These are phyloP conservation scores for Sclerospora graminicola DNA, from an alignment of 352 stramenopile species.

Conservation along the genomic window DNA sequence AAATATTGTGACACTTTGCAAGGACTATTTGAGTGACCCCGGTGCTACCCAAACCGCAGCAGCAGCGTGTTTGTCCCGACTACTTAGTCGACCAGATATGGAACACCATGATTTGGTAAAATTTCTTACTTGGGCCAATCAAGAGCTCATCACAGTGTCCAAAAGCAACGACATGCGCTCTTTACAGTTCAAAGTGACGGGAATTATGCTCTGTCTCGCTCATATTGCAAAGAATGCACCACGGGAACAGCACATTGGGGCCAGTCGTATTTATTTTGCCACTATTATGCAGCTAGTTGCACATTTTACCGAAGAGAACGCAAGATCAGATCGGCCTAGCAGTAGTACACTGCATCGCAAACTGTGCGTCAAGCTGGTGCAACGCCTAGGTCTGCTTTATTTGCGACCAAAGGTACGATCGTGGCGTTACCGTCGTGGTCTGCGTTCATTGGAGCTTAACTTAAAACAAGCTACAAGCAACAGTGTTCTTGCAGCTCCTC, in stretches of 20 bases:
- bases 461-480: slow-evolving; percentile 20
- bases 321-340: slow-evolving; percentile 21
- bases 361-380: slow-evolving; percentile 95
- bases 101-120: slow-evolving; percentile 79
- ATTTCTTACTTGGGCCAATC: slow-evolving; percentile 87
- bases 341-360: slow-evolving; percentile 88
- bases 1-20: slow-evolving; percentile 78
- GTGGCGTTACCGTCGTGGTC: slow-evolving; percentile 94
- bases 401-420: slow-evolving; percentile 89
- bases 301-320: slow-evolving; percentile 44
- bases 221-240: slow-evolving; percentile 77
- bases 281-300: slow-evolving; percentile 63
- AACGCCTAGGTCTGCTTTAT: slow-evolving; percentile 90
- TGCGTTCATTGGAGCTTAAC: slow-evolving; percentile 90
- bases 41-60: slow-evolving; percentile 88
- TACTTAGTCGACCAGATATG: slow-evolving; percentile 95
- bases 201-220: slow-evolving; percentile 68
- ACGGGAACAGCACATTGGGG: slow-evolving; percentile 52
- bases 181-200: slow-evolving; percentile 70
- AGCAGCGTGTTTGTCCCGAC: slow-evolving; percentile 88
- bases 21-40: slow-evolving; percentile 76
- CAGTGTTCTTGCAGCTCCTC: not conserved
- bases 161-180: slow-evolving; percentile 28
- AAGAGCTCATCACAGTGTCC: slow-evolving; percentile 32
- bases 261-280: slow-evolving; percentile 64